These are phyloP conservation scores for Dactylis glomerata DNA, from an alignment of 176 grass and related monocot species.

Conservation along the genomic window DNA sequence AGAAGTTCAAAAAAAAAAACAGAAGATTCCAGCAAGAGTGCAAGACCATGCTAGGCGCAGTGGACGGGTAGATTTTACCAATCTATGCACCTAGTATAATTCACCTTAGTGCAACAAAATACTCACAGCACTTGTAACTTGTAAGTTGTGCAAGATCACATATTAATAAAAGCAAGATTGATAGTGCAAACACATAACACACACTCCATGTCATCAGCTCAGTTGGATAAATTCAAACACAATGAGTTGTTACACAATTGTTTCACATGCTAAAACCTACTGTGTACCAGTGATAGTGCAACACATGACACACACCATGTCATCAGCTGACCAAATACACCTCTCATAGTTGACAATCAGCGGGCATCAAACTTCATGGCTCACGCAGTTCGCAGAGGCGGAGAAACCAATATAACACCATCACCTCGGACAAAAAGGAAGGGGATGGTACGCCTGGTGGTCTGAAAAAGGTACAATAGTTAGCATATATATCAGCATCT, in stretches of 20 bases:
- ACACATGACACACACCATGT: neutral
- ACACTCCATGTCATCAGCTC: neutral
- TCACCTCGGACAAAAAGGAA: slow-evolving; percentile 98
- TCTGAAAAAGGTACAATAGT: slow-evolving; percentile 51
- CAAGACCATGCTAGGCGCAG: neutral
- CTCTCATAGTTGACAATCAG: neutral
- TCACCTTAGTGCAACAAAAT: neutral
- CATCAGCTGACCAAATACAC: slow-evolving; percentile 5
- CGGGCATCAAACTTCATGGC: slow-evolving; percentile 28
- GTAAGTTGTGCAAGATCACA: neutral
- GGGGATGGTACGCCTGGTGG: slow-evolving; percentile 69
- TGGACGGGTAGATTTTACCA: neutral
- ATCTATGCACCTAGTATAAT: neutral
- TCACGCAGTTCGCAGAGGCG: slow-evolving; percentile 71
- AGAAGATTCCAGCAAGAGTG: neutral
- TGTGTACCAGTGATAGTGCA: neutral
- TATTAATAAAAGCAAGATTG: neutral
- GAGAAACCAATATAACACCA: slow-evolving; percentile 96
- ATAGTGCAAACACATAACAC: neutral
- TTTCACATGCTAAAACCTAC: slow-evolving; percentile 27
- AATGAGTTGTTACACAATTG: slow-evolving; percentile 3
- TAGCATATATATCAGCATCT: neutral
- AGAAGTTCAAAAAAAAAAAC: too few species aligned
- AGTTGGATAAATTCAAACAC: neutral
- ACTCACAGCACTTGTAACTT: neutral